Evolutionary conservation across 1,284 basidiomycete species (phyloP).

Genomic region (Tilletia caries): DNA sequence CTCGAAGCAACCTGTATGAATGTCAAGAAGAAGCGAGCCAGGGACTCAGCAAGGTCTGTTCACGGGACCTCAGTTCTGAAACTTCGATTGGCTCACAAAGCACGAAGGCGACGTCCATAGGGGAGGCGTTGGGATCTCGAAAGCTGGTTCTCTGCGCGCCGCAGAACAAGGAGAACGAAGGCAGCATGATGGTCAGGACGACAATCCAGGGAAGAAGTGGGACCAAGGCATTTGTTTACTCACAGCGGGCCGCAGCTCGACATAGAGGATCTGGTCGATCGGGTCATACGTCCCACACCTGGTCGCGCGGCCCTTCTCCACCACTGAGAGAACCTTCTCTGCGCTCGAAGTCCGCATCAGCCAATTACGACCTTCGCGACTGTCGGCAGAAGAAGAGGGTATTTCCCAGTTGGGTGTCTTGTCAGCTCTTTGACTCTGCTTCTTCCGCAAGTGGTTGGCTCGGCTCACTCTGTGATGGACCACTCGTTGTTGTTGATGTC

Average conservation of each 20-base stretch:
- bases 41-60: not conserved
- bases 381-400: not conserved
- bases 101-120: conserved; percentile 6
- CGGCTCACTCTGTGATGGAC: conserved; percentile 4
- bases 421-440: too few species aligned
- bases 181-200: too few species aligned
- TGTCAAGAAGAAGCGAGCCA: not conserved
- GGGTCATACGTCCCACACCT: conserved; percentile 1
- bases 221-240: too few species aligned
- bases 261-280: not conserved
- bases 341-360: not conserved
- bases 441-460: too few species aligned
- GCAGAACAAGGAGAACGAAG: not conserved
- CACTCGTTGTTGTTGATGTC: conserved; percentile 2
- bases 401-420: not conserved
- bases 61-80: not conserved
- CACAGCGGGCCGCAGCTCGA: not conserved
- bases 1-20: conserved; percentile 1
- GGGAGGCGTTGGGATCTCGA: not conserved
- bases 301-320: not conserved
- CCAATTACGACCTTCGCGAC: not conserved
- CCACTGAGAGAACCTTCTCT: not conserved
- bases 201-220: too few species aligned
- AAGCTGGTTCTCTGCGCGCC: not conserved
- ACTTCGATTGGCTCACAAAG: not conserved